These are phyloP conservation scores for Coemansia reversa DNA, from an alignment of 192 early-diverging fungal species.

Conservation along the genomic window DNA sequence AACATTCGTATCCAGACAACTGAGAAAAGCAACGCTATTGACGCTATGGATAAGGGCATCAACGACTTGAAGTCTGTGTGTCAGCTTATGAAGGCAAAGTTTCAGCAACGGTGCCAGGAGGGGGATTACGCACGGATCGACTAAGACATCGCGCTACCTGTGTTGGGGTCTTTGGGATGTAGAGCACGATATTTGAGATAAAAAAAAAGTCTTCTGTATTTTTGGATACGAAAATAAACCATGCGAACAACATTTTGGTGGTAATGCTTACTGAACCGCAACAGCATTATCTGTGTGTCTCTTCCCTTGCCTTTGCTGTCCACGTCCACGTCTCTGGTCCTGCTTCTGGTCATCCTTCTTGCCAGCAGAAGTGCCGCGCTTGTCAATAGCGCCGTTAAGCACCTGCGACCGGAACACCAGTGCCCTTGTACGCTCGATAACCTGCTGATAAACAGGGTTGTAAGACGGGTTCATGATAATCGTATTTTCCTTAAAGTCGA, in stretches of 20 bases:
- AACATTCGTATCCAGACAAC: conserved; percentile 94
- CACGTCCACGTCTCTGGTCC: conserved; percentile 21
- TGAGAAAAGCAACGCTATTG: conserved; percentile 69
- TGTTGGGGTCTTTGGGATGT: background rate
- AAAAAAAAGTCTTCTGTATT: background rate
- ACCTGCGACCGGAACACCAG: conserved; percentile 90
- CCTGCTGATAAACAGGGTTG: conserved; percentile 89
- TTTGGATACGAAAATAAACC: background rate
- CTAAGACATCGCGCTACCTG: background rate
- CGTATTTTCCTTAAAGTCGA: conserved; percentile 92
- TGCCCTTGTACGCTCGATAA: conserved; percentile 92
- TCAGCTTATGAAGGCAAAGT: conserved; percentile 63
- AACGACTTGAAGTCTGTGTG: conserved; percentile 76
- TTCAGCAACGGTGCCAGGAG: conserved; percentile 60
- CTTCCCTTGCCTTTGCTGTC: conserved; percentile 32
- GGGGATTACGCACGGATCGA: conserved; percentile 56
- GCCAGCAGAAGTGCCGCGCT: conserved; percentile 58
- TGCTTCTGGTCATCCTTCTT: conserved; percentile 46
- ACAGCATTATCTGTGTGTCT: conserved; percentile 26
- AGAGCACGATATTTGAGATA: background rate
- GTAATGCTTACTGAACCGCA: conserved; percentile 14
- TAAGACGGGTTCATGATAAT: conserved; percentile 89
- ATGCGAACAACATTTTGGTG: conserved; percentile 1
- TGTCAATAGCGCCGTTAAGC: conserved; percentile 83
- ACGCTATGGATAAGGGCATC: conserved; percentile 84